Evolutionary conservation across 768 basidiomycete genomes (phyloP).

Genomic region (Gyrodon lividus): DNA sequence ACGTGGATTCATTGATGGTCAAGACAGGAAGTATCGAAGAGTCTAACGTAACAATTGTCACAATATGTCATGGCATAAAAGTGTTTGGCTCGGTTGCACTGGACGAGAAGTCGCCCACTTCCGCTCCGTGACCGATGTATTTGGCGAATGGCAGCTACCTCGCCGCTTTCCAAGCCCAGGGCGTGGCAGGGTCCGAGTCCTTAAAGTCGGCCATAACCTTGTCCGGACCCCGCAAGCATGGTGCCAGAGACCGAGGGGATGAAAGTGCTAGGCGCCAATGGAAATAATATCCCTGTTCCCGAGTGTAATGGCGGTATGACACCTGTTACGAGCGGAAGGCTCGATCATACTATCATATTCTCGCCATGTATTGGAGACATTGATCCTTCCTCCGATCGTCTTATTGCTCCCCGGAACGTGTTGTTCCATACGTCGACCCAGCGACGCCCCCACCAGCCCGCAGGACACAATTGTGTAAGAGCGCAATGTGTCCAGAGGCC

Average conservation of each 20-base stretch:
- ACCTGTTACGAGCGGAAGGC: constrained; percentile 24
- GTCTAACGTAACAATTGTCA: constrained; percentile 37
- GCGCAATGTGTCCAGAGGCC: constrained; percentile 29
- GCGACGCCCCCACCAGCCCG: constrained; percentile 35
- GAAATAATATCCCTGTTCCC: constrained; percentile 20
- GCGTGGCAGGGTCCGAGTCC: not conserved
- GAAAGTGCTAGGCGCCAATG: not conserved
- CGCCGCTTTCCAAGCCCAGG: constrained; percentile 29
- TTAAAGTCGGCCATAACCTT: not conserved
- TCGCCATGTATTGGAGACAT: constrained; percentile 15
- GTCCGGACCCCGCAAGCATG: not conserved
- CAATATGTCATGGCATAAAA: constrained; percentile 39
- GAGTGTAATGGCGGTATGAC: constrained; percentile 7
- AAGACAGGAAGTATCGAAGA: constrained; percentile 28
- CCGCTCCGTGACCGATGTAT: constrained; percentile 41
- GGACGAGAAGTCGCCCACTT: constrained; percentile 32
- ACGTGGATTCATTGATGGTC: not conserved
- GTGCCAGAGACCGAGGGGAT: too few species aligned
- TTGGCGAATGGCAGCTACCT: constrained; percentile 24
- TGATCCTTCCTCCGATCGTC: constrained; percentile 20
- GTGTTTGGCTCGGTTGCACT: constrained; percentile 34
- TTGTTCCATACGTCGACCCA: constrained; percentile 38
- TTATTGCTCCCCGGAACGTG: constrained; percentile 28
- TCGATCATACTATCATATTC: constrained; percentile 32
- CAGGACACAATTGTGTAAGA: constrained; percentile 28